These are phyloP conservation scores for Pythium periplocum DNA, from an alignment of 352 stramenopile genomes.

Conservation along the genomic window DNA sequence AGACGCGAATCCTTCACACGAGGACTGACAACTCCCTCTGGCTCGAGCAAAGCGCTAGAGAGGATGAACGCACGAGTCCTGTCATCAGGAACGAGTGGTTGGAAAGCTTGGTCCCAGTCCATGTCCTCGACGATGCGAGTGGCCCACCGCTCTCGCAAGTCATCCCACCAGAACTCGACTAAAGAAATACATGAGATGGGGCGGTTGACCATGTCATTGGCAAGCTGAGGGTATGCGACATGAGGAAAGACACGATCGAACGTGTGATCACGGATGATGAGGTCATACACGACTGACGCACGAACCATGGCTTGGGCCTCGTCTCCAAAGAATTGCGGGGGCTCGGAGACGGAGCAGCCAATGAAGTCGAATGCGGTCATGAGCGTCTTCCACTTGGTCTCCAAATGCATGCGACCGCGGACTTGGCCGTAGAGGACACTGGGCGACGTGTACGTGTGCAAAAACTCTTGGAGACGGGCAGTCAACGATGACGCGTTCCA, in stretches of 20 bases:
- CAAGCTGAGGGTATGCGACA: neutral
- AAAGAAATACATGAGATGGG: slow-evolving; percentile 6
- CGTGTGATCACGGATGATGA: slow-evolving; percentile 4
- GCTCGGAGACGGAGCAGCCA: neutral
- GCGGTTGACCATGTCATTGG: neutral
- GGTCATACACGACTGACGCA: slow-evolving; percentile 5
- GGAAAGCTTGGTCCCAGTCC: slow-evolving; percentile 10
- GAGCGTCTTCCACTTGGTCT: slow-evolving; percentile 6
- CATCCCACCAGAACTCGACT: slow-evolving; percentile 5
- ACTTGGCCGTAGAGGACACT: slow-evolving; percentile 1
- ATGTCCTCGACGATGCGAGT: slow-evolving; percentile 5
- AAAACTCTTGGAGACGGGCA: slow-evolving; percentile 1
- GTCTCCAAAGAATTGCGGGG: neutral
- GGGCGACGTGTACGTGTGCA: slow-evolving; percentile 6
- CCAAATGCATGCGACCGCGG: slow-evolving; percentile 2
- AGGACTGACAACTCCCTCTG: neutral
- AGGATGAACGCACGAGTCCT: slow-evolving; percentile 4
- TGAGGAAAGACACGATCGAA: slow-evolving; percentile 11
- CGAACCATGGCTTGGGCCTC: neutral
- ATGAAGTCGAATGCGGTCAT: slow-evolving; percentile 4
- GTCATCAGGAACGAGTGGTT: slow-evolving; percentile 2
- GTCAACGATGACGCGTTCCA: neutral
- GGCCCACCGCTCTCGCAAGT: neutral
- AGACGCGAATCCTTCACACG: no score
- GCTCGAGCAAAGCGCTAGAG: slow-evolving; percentile 1